Percentiles rank a stretch among this genome's conserved stretches.
phyloP scores from a whole-genome alignment of 1,284 basidiomycete genomes.

The Anthracocystis walkeri region DNA sequence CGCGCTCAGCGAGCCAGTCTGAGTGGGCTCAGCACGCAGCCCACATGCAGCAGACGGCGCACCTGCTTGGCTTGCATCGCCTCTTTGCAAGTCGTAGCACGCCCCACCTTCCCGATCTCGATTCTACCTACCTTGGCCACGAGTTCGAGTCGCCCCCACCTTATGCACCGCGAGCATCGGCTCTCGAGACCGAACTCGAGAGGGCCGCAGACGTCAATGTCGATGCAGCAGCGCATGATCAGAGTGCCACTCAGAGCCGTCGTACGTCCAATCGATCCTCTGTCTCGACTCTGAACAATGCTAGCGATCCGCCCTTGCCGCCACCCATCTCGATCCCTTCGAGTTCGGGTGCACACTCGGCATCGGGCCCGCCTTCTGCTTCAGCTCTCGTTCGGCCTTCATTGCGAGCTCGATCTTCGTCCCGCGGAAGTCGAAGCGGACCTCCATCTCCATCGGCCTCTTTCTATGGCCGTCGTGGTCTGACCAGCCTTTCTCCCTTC shows the following conservation, averaged over 20 bases:
- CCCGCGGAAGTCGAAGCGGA: slow-evolving; percentile 47
- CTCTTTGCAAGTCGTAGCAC: slow-evolving; percentile 49
- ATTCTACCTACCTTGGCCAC: slow-evolving; percentile 32
- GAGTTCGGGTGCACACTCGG: background rate
- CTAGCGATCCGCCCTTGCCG: slow-evolving; percentile 36
- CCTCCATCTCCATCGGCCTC: slow-evolving; percentile 48
- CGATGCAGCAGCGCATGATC: background rate
- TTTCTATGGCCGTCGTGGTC: slow-evolving; percentile 43
- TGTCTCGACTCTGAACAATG: slow-evolving; percentile 9
- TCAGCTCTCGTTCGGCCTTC: slow-evolving; percentile 13
- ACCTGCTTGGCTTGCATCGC: slow-evolving; percentile 41
- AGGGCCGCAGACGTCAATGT: slow-evolving; percentile 27
- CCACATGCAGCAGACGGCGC: slow-evolving; percentile 47
- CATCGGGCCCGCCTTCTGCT: slow-evolving; percentile 21
- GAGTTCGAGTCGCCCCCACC: slow-evolving; percentile 51
- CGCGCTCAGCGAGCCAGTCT: slow-evolving; percentile 94
- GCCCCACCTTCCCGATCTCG: slow-evolving; percentile 46
- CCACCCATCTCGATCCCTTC: slow-evolving; percentile 45
- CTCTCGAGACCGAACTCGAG: slow-evolving; percentile 39
- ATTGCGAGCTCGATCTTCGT: slow-evolving; percentile 29
- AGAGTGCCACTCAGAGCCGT: background rate
- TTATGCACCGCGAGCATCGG: slow-evolving; percentile 40
- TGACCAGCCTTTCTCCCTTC: slow-evolving; percentile 43
- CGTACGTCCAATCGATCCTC: slow-evolving; percentile 16
- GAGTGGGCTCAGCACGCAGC: slow-evolving; percentile 48